Conservation (phyloP, 108 stramenopile genomes). For the Skeletonema marinoi region DNA sequence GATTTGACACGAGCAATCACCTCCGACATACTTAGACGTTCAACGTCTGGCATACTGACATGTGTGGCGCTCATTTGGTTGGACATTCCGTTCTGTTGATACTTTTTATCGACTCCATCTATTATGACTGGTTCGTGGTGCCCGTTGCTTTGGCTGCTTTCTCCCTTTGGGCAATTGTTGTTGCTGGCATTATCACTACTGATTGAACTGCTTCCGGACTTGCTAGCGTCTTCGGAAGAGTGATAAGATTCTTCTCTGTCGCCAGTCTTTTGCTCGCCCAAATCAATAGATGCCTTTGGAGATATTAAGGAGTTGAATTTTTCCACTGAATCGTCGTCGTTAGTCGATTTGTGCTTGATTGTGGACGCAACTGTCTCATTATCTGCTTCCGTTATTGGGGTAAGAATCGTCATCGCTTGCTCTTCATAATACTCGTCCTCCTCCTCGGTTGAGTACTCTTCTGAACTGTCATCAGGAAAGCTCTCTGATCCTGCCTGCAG, state of each 20-base stretch:
- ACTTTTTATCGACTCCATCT: background rate
- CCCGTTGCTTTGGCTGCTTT: background rate
- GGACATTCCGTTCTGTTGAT: background rate
- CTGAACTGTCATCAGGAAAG: background rate
- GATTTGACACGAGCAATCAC: conserved; percentile 1
- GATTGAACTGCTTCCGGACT: background rate
- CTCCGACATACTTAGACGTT: background rate
- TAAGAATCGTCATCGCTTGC: conserved; percentile 9
- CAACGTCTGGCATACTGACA: background rate
- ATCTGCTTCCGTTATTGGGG: conserved; percentile 13
- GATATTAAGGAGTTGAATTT: background rate
- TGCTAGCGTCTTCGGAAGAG: background rate
- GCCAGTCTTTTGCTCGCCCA: background rate
- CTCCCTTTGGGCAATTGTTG: background rate
- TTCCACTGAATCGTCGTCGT: background rate
- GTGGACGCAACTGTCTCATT: background rate
- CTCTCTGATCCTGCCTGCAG: background rate
- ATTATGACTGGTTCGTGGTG: background rate
- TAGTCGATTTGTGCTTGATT: background rate
- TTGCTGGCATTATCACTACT: background rate
- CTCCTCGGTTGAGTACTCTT: conserved; percentile 1
- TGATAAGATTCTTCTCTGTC: background rate
- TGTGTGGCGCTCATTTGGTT: background rate
- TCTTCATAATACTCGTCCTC: conserved; percentile 8
- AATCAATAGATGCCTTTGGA: background rate